Percentiles rank a stretch among this genome's conserved stretches.
These are phyloP conservation scores for Kuraishia ogatae DNA, from an alignment of 805 yeast genomes.

Conservation along the genomic window DNA sequence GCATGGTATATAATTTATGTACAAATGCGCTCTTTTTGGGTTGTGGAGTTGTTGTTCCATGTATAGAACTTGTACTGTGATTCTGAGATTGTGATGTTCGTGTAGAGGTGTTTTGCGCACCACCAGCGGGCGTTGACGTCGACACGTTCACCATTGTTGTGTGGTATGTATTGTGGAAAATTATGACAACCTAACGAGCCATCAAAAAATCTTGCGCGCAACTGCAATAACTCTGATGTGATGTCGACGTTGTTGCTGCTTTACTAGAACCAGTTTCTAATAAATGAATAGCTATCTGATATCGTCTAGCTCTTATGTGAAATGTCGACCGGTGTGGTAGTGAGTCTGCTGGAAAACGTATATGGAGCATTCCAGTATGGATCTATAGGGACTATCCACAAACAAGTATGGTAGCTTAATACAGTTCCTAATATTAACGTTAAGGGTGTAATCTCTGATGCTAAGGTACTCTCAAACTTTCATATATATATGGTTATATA, in stretches of 20 bases:
- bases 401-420: neutral
- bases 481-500: neutral
- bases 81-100: neutral
- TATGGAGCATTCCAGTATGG: neutral
- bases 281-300: too few relatives aligned
- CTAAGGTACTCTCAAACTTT: too few relatives aligned
- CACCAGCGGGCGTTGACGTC: neutral
- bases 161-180: neutral
- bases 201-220: neutral
- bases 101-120: neutral
- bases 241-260: neutral
- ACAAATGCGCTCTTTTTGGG: conserved; percentile 53
- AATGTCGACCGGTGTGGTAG: neutral
- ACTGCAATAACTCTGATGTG: neutral
- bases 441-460: too few relatives aligned
- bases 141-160: neutral
- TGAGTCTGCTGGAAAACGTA: neutral
- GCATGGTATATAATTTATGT: conserved; percentile 55
- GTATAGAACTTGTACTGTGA: neutral
- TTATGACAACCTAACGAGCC: neutral
- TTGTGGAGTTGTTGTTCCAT: neutral
- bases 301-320: neutral
- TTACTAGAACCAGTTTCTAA: too few relatives aligned
- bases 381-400: neutral
- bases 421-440: too few relatives aligned